These are phyloP conservation scores for Clathrus columnatus DNA, from an alignment of 768 basidiomycete species.

Conservation along the genomic window DNA sequence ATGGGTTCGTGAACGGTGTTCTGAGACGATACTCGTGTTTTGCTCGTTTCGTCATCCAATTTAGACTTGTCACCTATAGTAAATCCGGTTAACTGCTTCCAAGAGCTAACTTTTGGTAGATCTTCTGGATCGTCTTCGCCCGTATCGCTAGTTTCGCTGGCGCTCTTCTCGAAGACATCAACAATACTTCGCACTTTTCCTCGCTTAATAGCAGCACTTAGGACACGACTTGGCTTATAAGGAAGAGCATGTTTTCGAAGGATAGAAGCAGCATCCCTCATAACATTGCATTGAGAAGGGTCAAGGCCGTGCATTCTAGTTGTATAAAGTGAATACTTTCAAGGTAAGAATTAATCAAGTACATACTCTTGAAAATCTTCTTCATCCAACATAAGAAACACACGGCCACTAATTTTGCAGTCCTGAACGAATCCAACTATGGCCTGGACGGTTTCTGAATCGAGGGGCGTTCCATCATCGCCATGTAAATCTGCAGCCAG, in stretches of 20 bases:
- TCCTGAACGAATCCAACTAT: slow-evolving; percentile 7
- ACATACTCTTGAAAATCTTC: slow-evolving; percentile 9
- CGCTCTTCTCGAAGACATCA: slow-evolving; percentile 1
- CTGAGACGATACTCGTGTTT: neutral
- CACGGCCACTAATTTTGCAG: slow-evolving; percentile 5
- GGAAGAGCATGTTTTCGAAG: neutral
- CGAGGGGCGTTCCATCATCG: slow-evolving; percentile 1
- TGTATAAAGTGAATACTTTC: no score
- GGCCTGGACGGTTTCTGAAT: neutral
- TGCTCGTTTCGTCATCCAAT: no score
- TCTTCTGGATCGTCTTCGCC: neutral
- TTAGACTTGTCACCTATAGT: no score
- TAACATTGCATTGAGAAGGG: neutral
- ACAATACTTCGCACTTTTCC: slow-evolving; percentile 5
- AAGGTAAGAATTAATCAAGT: neutral
- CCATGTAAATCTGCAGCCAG: neutral
- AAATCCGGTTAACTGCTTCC: no score
- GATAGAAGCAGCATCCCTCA: slow-evolving; percentile 7
- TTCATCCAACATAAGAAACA: slow-evolving; percentile 3
- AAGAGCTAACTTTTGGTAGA: neutral
- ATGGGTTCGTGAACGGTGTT: neutral
- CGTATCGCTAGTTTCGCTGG: slow-evolving; percentile 4
- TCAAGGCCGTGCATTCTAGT: slow-evolving; percentile 5
- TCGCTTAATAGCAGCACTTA: neutral
- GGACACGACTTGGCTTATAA: slow-evolving; percentile 4